Percentiles rank a stretch among this genome's conserved stretches.
These are phyloP conservation scores for Hanseniaspora vineae DNA, from an alignment of 805 yeast genomes.

Conservation along the genomic window DNA sequence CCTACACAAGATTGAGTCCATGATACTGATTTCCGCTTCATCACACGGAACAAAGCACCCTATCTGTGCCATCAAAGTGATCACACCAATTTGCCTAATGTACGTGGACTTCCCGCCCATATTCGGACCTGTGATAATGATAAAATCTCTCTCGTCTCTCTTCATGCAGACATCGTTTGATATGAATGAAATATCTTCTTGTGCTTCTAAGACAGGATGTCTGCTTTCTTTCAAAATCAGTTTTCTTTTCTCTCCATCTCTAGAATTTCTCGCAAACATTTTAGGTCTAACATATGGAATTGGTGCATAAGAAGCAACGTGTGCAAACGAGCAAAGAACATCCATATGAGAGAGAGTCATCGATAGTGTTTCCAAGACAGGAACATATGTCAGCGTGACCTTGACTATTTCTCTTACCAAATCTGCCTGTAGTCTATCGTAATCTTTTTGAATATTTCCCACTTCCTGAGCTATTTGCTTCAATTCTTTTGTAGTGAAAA, in stretches of 20 bases:
- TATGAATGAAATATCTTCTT: slow-evolving; percentile 81
- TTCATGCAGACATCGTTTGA: slow-evolving; percentile 73
- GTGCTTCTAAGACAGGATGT: slow-evolving; percentile 90
- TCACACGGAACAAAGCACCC: slow-evolving; percentile 82
- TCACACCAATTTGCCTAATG: slow-evolving; percentile 79
- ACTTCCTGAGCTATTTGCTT: slow-evolving; percentile 47
- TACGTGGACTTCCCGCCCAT: slow-evolving; percentile 97
- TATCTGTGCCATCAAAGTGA: slow-evolving; percentile 75
- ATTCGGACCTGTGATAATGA: slow-evolving; percentile 88
- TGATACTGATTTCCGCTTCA: slow-evolving; percentile 66
- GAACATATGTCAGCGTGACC: slow-evolving; percentile 70
- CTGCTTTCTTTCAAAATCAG: slow-evolving; percentile 62
- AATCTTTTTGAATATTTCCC: slow-evolving; percentile 46
- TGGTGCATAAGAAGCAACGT: slow-evolving; percentile 72
- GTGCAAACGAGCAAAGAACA: slow-evolving; percentile 77
- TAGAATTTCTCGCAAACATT: slow-evolving; percentile 36
- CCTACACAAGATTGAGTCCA: slow-evolving; percentile 86
- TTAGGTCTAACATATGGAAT: slow-evolving; percentile 66
- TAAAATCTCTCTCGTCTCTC: slow-evolving; percentile 48
- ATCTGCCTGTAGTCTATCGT: slow-evolving; percentile 61
- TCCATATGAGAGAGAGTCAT: slow-evolving; percentile 61
- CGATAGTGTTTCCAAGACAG: slow-evolving; percentile 60
- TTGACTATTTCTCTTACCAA: slow-evolving; percentile 73
- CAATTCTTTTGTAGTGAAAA: slow-evolving; percentile 64
- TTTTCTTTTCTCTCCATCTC: slow-evolving; percentile 29